Conservation (phyloP, 148 eudicot genomes). For the Dysphania ambrosioides region DNA sequence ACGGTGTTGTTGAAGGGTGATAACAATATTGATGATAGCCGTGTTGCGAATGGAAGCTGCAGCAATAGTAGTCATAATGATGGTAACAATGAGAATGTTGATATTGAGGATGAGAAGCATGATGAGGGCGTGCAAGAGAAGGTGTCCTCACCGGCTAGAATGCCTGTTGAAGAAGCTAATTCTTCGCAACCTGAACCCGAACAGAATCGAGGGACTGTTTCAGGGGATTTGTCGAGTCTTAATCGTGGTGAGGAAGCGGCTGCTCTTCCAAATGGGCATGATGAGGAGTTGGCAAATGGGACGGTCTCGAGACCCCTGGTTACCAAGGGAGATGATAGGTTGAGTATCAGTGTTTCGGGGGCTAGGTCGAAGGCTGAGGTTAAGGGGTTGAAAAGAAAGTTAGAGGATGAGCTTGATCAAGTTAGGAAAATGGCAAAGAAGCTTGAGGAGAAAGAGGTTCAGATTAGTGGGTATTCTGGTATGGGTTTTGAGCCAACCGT, state of each 20-base stretch:
- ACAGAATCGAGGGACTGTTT: constrained; percentile 25
- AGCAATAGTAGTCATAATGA: neutral
- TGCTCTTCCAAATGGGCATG: constrained; percentile 31
- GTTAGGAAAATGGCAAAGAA: constrained; percentile 54
- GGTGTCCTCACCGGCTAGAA: constrained; percentile 12
- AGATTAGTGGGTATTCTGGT: constrained; percentile 37
- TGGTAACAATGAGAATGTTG: neutral
- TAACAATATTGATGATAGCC: neutral
- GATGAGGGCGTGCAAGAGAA: neutral
- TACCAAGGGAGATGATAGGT: constrained; percentile 53
- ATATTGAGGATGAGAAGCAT: neutral
- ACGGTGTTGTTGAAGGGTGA: no score
- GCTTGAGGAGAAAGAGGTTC: constrained; percentile 62
- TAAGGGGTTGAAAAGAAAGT: constrained; percentile 56
- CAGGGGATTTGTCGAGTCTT: constrained; percentile 33
- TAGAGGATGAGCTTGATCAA: constrained; percentile 66
- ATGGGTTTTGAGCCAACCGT: constrained; percentile 22
- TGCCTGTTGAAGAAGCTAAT: constrained; percentile 17
- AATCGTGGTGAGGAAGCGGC: constrained; percentile 9
- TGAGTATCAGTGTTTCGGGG: constrained; percentile 49
- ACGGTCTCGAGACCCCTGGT: constrained; percentile 31
- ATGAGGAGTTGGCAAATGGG: constrained; percentile 31
- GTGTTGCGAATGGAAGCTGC: neutral
- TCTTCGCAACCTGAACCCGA: constrained; percentile 29
- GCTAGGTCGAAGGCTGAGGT: constrained; percentile 47